Conservation (phyloP, 257 asterid species). For the Plantago major region DNA sequence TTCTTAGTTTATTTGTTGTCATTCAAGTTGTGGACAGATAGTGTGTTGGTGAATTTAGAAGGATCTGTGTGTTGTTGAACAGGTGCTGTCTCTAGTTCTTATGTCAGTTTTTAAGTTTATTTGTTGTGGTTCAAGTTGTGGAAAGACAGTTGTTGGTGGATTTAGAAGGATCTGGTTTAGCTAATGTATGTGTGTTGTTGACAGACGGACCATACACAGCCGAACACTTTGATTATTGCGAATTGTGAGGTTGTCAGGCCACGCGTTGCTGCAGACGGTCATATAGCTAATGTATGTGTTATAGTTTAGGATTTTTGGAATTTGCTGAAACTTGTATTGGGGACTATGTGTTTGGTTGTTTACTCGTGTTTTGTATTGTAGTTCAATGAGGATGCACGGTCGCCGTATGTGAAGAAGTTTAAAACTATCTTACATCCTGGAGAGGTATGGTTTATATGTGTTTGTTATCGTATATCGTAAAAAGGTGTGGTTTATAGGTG, state of each 20-base stretch:
- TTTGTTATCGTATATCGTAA: background rate
- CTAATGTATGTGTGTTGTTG: conserved; percentile 22
- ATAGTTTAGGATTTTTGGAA: too few species aligned
- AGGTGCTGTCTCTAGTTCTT: conserved; percentile 34
- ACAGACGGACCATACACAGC: conserved; percentile 93
- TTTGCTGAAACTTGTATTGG: too few species aligned
- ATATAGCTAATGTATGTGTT: conserved; percentile 67
- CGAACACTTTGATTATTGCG: conserved; percentile 88
- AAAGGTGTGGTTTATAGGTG: too few species aligned
- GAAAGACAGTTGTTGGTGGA: conserved; percentile 4
- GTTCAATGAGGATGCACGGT: conserved; percentile 97
- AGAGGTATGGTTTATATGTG: conserved; percentile 54
- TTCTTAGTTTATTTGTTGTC: background rate
- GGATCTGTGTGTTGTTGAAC: conserved; percentile 35
- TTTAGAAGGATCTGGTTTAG: conserved; percentile 19
- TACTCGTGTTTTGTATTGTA: conserved; percentile 16
- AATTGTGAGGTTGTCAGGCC: conserved; percentile 93
- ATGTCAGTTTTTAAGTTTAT: background rate
- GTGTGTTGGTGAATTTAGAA: conserved; percentile 11
- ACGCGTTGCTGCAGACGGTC: conserved; percentile 84
- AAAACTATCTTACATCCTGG: conserved; percentile 97
- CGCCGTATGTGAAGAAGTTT: conserved; percentile 92
- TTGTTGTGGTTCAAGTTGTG: too few species aligned
- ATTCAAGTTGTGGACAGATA: too few species aligned
- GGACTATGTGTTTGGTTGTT: background rate